Base-by-base conservation (phyloP, 1,139 yeast genomes). In the Tardiomyces depauwii region DNA sequence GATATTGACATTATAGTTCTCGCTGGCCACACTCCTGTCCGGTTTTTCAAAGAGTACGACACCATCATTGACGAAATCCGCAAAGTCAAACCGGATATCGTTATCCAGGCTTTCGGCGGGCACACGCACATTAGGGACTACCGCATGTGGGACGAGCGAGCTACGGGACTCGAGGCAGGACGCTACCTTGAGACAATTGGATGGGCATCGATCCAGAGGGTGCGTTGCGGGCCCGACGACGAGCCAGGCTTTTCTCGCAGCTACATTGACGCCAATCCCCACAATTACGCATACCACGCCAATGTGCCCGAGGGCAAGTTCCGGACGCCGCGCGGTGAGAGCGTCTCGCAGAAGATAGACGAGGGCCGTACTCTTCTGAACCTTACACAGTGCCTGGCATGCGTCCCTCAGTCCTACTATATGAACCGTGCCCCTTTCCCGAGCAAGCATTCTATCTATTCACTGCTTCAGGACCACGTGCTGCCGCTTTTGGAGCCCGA, bases 121-220 rank as follows among this genome's bases (percentile, higher is more conserved):
- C 98, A 91, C 64, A 80, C 94, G 40, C 98, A 91, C 62, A 79
- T 91, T 38, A 72, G 98, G 51, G 97, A 91, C 64, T 89, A 82
- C 61, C 73, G 76, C 5, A 69, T 78, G 4, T 72, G 78, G 49
- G 98, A 91, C 60, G 65, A 68, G 1, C 68, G 67, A 46, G 76
- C 93, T 28, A 78, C 86, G 0, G 96, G 82, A 0, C 63, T 91
- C 25, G 95, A 89, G 64, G 84, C 95, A 56, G 98, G 98, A 0
- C 72, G 96, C 45, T 91, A 84, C 58, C 77, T 95, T 58, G 98
- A 91, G 61, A 89, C 97, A 0, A 74, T 85, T 18, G 98, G 98
- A 0, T 91, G 89, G 76, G 65, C 84, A 11, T 79, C 95, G 43
- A 67, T 85, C 18, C 18, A 36, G 39, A 30, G 10, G 5, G 36